Percentiles rank a stretch among this genome's conserved stretches.
Evolutionary conservation across 805 yeast genomes (phyloP).

Genomic region (Kregervanrija fluxuum): DNA sequence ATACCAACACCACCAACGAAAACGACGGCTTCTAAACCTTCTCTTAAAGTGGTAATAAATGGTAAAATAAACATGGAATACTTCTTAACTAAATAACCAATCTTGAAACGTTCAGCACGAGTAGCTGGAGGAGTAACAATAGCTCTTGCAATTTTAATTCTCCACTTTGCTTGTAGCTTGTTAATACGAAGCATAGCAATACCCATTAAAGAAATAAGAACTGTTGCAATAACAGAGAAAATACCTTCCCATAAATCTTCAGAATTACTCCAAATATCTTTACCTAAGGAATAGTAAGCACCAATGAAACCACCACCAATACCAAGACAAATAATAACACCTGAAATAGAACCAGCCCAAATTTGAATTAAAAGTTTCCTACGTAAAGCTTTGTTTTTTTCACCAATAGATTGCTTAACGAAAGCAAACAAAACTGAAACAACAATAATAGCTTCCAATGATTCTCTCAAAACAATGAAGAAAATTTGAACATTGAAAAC

Average conservation of each 20-base stretch:
- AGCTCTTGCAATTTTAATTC: conserved; percentile 86
- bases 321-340: conserved; percentile 70
- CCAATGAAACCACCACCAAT: conserved; percentile 94
- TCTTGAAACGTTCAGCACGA: conserved; percentile 42
- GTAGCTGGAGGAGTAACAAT: conserved; percentile 50
- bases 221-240: conserved; percentile 82
- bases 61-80: conserved; percentile 89
- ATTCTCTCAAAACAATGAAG: conserved; percentile 89
- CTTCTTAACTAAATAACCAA: conserved; percentile 55
- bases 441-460: conserved; percentile 86
- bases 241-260: conserved; percentile 98
- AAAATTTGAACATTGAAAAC: conserved; percentile 71
- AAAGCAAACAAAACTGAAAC: conserved; percentile 89
- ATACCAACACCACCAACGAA: conserved; percentile 95
- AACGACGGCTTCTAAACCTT: conserved; percentile 94
- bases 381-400: conserved; percentile 41
- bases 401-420: conserved; percentile 79
- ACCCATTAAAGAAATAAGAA: conserved; percentile 90
- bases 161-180: conserved; percentile 96
- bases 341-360: conserved; percentile 74
- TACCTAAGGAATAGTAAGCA: conserved; percentile 73
- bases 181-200: conserved; percentile 92
- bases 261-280: conserved; percentile 77
- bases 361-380: conserved; percentile 48
- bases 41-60: conserved; percentile 85